Evolutionary conservation across 371 early-diverging fungal genomes (phyloP), one percentile per base, ranked within the genome.

Genomic region (Haplosporangium sp.): DNA sequence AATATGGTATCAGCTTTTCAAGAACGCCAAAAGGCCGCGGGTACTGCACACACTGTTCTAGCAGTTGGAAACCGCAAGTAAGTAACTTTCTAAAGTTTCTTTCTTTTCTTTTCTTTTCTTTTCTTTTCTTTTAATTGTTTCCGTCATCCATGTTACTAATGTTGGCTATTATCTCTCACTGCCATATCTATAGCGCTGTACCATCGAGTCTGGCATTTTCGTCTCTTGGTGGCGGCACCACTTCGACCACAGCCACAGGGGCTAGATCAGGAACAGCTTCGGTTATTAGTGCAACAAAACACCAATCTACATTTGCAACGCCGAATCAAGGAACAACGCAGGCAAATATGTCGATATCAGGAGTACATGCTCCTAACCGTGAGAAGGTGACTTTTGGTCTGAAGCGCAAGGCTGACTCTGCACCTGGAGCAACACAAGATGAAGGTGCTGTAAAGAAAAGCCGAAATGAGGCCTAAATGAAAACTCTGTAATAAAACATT

Each of bases 31-130:
- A 90, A 92, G 69, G 86, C 86, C 11, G 84, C 90, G 0, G 95
- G 94, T 34, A 85, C 88, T 48, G 95, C 97, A 2, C 94, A 95
- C 64, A 89, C 96, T 45, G 93, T 96, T 3, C 85, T 97, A 17
- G 89, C 92, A 58, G 92, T 94, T 27, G 96, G 96, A 67, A 94
- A 95, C 69, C 86, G 93, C 82, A 81, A 81, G 82, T 81, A 75
- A 11, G 82, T 81, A 44, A 44, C 27, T 4, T 45, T 15, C 6
- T 35, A 75, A 44, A 44, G 27, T 8, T 45, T 15, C 6, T 35
- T 39, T 47, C 44, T 42, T 27, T 53, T 53, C 48, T 61, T 1
- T 39, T 11, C 35, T 55, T 3, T 38, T 13, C 44, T 42, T 27
- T 53, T 53, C 48, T 61, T 1, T 39, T 11, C 35, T 55, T 3